Base-by-base conservation (phyloP, 371 early-diverging fungal species). In the Apophysomyces elegans region DNA sequence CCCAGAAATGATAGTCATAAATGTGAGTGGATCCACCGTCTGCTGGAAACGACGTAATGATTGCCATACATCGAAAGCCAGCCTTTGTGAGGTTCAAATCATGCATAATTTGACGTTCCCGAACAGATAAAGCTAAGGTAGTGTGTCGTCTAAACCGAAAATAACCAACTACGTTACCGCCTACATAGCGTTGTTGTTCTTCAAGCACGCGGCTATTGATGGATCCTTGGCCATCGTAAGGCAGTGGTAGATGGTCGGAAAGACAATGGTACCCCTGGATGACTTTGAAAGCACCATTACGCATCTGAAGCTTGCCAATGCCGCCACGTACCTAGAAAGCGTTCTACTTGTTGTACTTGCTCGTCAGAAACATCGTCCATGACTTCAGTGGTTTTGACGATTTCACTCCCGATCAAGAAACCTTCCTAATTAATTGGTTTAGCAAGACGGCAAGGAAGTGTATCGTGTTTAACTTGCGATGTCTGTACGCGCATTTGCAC, bases 121-220 rank as follows among this genome's bases (percentile, higher is more conserved):
- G 57, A 0, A 58, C 65, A 9, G 70, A 69, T 7, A 69, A 37
- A 14, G 59, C 46, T 11, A 69, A 41, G 6, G 43, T 45, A 2
- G 70, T 56, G 12, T 69, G 64, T n/a, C 70, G 61, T 41, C 70
- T 61, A 54, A 69, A 69, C 18, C 62, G 61, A 62, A 69, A 69
- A n/a, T 65, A 69, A 5, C 70, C 70, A 32, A 69, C 37, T 0
- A 69, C 65, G 3, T 32, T 37, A 0, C 44, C 46, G 12, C 54
- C 54, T 36, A 36, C 50, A 7, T 58, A 47, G 9, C 46, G 43
- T 7, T 56, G n/a, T 35, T 61, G 64, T 36, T 56, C 50, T 26
- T 37, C 11, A 35, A 67, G 26, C 35, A 26, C 57, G 7, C 62
- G 47, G 16, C 36, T 21, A 12, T 62, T 45, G 8, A 57, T 56